Base-by-base conservation (phyloP, 2,329 filamentous ascomycete species). In the Xylaria hypoxylon region DNA sequence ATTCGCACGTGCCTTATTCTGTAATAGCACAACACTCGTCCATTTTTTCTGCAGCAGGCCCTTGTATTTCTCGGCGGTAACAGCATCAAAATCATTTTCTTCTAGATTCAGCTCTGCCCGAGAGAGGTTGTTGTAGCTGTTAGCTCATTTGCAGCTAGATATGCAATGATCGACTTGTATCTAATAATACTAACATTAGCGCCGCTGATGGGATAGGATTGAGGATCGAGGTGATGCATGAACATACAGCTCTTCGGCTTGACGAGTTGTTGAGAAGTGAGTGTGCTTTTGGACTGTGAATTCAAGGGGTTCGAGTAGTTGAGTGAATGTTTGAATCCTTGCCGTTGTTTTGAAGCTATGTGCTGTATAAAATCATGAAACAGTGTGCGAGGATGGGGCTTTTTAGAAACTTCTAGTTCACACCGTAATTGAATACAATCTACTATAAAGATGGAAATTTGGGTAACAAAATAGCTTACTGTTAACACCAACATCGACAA, bases 11-110 rank as follows among this genome's bases (percentile, higher is more conserved):
- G 92, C 93, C 91, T 97, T 98, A 81, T 97, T 97, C 81, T 98
- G 95, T 79, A 98, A 80, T 67, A 95, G 87, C 75, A 97, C 94
- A 38, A 98, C 91, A 75, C 93, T 96, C 26, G 95, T 98, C 95
- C 95, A 98, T 84, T 98, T 98, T 87, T 97, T 97, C 85, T 98
- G 95, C 72, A 98, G 81, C 31, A 98, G 81, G 1, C 92, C 92
- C 80, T 97, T 94, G 82, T 97, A 98, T 81, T 96, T 97, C 84
- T 97, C 97, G 61, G 90, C 87, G 24, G 93, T 97, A 15, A 87
- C 87, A 68, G 92, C 84, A 77, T 97, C 93, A 75, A 96, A 94
- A 59, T 87, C 87, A 57, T 89, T 86, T 51, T 64, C 56, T 5
- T 45, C 50, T 3, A 97, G 85, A 61, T 86, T 86, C 13, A 92